Evolutionary conservation across 768 basidiomycete species (phyloP), one percentile per base, ranked within the genome.

Genomic region (Mycena albidolilacea): DNA sequence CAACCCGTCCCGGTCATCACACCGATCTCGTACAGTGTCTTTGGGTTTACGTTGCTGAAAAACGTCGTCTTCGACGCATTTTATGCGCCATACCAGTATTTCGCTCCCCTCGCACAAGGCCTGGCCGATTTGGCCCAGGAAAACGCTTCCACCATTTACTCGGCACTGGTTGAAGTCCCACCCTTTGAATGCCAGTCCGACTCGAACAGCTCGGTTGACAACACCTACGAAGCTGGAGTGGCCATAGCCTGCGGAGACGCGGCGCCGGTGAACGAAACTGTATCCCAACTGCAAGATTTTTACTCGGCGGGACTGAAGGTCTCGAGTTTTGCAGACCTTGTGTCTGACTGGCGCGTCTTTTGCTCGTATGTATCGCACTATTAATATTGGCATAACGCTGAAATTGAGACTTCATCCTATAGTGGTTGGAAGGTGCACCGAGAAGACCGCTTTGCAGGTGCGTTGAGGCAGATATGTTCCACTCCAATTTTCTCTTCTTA

Each of bases 71-170:
- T 79, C 46, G 21, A 46, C 8, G 21, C 74, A 4, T 68, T 82
- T 11, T 81, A 78, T 57, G 30, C 57, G 11, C 80, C 80, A 7
- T 78, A 76, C 44, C 70, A 55, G 5, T 7, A 58, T 5, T 78
- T 70, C 35, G 64, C 68, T 21, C 7, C 52, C 7, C 69, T 80
- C 6, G 78, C 73, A 14, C 39, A 67, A 44, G 77, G 69, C 8
- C 72, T 82, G 5, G 74, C 79, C 7, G 81, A 72, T n/a, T 71
- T 80, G 1, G 78, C 50, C 50, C n/a, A 21, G 7, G 50, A 21
- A n/a, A 52, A 52, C 11, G 50, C 50, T 5, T 8, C 50, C 11
- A 52, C 21, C n/a, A n/a, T 52, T n/a, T 52, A 52, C 19, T 15
- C 46, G 7, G 7, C n/a, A 8, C 7, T 7, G 8, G 21, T 23